phyloP scores from a whole-genome alignment of 495 filamentous ascomycete genomes.

The Parachaetomium inaequale region DNA sequence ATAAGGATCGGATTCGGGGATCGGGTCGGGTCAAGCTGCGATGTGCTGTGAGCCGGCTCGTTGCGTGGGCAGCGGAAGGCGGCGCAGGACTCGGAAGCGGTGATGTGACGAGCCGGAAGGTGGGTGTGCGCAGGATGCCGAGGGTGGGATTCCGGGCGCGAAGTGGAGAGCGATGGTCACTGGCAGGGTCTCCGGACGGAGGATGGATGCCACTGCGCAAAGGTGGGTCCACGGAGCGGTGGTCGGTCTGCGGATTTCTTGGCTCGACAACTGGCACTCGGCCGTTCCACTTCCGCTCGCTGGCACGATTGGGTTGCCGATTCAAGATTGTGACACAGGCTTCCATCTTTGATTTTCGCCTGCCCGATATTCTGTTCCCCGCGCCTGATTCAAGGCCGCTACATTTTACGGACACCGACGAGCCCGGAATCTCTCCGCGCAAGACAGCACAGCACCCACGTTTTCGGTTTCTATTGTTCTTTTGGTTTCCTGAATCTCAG shows the following conservation, averaged over 20 bases:
- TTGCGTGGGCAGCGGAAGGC: conserved; percentile 3
- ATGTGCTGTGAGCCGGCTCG: conserved; percentile 8
- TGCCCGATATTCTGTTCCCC: not conserved
- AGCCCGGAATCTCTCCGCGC: too few relatives aligned
- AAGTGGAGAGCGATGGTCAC: conserved; percentile 25
- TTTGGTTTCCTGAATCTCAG: too few relatives aligned
- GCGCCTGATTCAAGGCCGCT: not conserved
- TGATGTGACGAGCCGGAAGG: conserved; percentile 13
- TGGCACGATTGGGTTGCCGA: not conserved
- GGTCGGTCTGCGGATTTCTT: not conserved
- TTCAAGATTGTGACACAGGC: not conserved
- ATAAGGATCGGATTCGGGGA: not conserved
- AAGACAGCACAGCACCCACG: too few relatives aligned
- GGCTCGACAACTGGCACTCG: conserved; percentile 2
- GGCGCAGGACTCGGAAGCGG: conserved; percentile 1
- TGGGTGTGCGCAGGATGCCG: conserved; percentile 26
- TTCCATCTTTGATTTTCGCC: not conserved
- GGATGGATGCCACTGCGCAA: conserved; percentile 1
- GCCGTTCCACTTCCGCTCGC: not conserved
- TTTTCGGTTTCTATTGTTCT: too few relatives aligned
- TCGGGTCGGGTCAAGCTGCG: conserved; percentile 5
- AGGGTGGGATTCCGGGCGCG: conserved; percentile 33
- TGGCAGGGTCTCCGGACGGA: not conserved
- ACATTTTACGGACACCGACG: too few relatives aligned
- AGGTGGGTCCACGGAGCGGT: conserved; percentile 8